Evolutionary conservation across 768 basidiomycete genomes (phyloP).

Genomic region (Mycena venus): DNA sequence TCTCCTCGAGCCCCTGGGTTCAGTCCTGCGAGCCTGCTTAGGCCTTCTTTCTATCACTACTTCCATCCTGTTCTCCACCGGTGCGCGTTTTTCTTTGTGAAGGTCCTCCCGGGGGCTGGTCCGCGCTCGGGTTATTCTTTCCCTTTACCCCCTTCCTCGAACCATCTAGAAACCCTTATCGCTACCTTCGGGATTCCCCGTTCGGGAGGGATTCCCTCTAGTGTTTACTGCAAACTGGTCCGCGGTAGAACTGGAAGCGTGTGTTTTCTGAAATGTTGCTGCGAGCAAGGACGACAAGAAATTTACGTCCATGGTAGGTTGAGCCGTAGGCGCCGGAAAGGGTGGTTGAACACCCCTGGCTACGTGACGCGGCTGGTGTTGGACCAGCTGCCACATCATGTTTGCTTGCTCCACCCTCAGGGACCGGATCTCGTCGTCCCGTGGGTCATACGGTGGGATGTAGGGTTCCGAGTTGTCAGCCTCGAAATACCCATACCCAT

Average conservation of each 20-base stretch:
- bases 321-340: too few species aligned
- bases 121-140: background rate
- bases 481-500: too few species aligned
- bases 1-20: too few species aligned
- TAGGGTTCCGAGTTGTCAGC: too few species aligned
- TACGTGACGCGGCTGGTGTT: background rate
- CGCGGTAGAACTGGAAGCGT: too few species aligned
- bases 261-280: too few species aligned
- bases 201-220: constrained; percentile 2
- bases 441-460: too few species aligned
- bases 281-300: background rate
- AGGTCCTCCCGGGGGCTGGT: background rate
- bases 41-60: background rate
- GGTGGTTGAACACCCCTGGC: constrained; percentile 2
- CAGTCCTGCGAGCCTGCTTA: too few species aligned
- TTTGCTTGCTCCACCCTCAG: background rate
- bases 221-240: background rate
- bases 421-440: background rate
- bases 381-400: background rate
- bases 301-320: too few species aligned
- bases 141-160: background rate
- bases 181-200: background rate
- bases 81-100: background rate
- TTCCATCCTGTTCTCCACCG: background rate
- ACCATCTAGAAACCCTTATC: background rate